A percentile compares a stretch with the other conserved stretches of the same genome.
phyloP scores from a whole-genome alignment of 2,329 filamentous ascomycete genomes.

The Cladophialophora yegresii region DNA sequence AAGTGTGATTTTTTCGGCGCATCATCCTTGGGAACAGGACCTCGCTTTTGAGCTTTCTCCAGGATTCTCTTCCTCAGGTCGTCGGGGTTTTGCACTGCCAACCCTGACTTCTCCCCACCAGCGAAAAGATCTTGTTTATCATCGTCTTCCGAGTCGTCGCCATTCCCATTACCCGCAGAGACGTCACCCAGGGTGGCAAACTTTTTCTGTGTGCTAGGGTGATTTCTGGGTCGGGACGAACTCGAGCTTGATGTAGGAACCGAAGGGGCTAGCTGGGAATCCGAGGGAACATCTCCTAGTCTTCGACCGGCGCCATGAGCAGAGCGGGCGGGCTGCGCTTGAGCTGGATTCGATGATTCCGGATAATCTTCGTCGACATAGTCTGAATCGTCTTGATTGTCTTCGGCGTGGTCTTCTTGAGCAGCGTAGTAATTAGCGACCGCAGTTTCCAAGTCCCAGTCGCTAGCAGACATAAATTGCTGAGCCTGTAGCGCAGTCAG shows the following conservation, averaged over 20 bases:
- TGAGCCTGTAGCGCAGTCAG: constrained; percentile 56
- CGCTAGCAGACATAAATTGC: constrained; percentile 64
- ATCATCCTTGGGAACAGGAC: constrained; percentile 30
- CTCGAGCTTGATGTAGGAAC: constrained; percentile 38
- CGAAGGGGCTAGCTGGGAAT: constrained; percentile 36
- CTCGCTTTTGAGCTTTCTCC: constrained; percentile 49
- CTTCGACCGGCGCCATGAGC: constrained; percentile 39
- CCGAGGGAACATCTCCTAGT: constrained; percentile 40
- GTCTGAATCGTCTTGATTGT: constrained; percentile 34
- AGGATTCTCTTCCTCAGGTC: constrained; percentile 56
- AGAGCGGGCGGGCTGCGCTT: constrained; percentile 21
- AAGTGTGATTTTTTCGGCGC: constrained; percentile 50
- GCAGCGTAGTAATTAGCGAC: constrained; percentile 62
- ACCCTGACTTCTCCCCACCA: constrained; percentile 67
- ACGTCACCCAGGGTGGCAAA: constrained; percentile 54
- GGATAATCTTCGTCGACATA: constrained; percentile 38
- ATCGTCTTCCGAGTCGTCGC: constrained; percentile 55
- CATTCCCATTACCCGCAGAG: constrained; percentile 44
- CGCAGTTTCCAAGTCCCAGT: constrained; percentile 68
- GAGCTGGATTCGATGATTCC: constrained; percentile 20
- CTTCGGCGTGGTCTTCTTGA: constrained; percentile 43
- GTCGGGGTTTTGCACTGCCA: constrained; percentile 66
- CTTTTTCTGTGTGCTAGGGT: constrained; percentile 46
- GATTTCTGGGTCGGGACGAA: constrained; percentile 39
- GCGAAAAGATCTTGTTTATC: constrained; percentile 62